A percentile compares a stretch with the other conserved stretches of the same genome.
phyloP scores from a whole-genome alignment of 495 filamentous ascomycete species.

The Penicillium turbatum region DNA sequence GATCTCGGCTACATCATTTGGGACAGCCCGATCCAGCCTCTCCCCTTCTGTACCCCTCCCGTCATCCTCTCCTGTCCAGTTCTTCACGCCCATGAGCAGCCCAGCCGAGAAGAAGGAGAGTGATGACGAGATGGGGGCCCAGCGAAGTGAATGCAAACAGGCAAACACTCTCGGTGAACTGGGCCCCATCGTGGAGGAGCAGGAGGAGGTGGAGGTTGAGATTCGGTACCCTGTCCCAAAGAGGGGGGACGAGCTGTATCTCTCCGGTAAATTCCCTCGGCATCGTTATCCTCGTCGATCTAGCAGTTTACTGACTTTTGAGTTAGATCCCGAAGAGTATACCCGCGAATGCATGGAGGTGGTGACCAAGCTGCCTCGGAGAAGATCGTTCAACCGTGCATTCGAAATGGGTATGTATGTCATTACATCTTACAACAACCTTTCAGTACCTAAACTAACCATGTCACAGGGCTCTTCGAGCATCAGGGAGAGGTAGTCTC shows the following conservation, averaged over 20 bases:
- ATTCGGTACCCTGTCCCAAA: neutral
- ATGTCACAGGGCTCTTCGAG: neutral
- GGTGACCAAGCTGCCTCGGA: neutral
- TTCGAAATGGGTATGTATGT: slow-evolving; percentile 1
- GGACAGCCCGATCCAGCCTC: slow-evolving; percentile 2
- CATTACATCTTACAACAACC: neutral
- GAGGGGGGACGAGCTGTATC: neutral
- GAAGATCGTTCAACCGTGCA: neutral
- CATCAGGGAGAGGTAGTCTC: neutral
- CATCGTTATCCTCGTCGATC: neutral
- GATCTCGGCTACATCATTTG: neutral
- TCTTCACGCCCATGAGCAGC: neutral
- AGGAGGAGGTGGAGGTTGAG: neutral
- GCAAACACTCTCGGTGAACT: neutral
- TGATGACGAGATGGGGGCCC: neutral
- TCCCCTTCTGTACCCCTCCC: neutral
- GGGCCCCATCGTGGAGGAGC: neutral
- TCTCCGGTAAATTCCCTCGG: neutral
- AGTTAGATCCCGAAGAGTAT: neutral
- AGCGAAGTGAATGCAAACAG: neutral
- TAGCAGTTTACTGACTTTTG: neutral
- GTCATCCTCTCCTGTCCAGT: neutral
- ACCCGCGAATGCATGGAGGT: neutral
- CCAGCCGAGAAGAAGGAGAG: neutral
- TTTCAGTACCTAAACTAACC: neutral